Conservation (phyloP, 331 rosid genomes). For the Dryas integrifolia region DNA sequence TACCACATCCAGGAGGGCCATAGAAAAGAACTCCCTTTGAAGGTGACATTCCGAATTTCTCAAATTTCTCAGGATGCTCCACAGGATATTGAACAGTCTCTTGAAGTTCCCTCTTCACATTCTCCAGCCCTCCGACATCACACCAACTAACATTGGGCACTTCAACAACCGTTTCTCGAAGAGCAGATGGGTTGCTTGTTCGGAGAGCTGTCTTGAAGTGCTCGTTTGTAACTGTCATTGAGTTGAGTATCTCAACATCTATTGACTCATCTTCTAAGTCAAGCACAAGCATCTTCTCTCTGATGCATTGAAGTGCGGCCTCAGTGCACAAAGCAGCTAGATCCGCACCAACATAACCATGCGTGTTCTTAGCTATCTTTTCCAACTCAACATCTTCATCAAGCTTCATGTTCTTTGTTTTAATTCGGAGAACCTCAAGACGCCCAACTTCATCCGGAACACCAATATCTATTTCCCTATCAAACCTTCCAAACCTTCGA, state of each 20-base stretch:
- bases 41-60: conserved; percentile 6
- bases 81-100: conserved; percentile 23
- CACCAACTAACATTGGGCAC: conserved; percentile 20
- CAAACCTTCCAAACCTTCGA: conserved; percentile 9
- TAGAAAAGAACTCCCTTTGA: conserved; percentile 6
- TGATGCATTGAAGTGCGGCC: conserved; percentile 20
- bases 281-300: conserved; percentile 11
- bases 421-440: conserved; percentile 10
- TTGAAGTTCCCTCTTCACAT: conserved; percentile 21
- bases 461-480: conserved; percentile 9
- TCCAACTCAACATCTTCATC: conserved; percentile 16
- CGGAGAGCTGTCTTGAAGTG: conserved; percentile 15
- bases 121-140: conserved; percentile 12
- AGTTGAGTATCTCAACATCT: conserved; percentile 15
- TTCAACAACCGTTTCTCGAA: conserved; percentile 12
- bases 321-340: conserved; percentile 18
- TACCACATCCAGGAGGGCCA: conserved; percentile 9
- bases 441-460: conserved; percentile 17
- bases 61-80: conserved; percentile 21
- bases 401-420: conserved; percentile 11
- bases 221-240: conserved; percentile 19
- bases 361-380: conserved; percentile 4
- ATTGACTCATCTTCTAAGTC: neutral
- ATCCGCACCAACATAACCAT: conserved; percentile 18
- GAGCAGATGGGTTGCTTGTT: conserved; percentile 4